Conservation (phyloP, 257 asterid genomes). For the Fraxinus cuspidata region DNA sequence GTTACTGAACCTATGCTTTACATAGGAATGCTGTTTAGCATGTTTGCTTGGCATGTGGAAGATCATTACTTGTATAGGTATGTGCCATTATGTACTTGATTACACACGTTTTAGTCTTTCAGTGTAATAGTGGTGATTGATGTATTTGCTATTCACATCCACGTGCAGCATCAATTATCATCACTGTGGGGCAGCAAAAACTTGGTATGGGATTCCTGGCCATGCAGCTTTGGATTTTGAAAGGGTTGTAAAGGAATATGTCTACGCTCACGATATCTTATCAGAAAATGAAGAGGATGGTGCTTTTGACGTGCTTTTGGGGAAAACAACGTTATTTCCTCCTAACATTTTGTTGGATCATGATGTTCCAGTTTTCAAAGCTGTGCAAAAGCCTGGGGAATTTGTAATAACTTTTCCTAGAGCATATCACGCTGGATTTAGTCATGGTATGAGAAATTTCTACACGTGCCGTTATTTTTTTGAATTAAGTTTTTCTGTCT, state of each 20-base stretch:
- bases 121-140: background rate
- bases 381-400: slow-evolving; percentile 96
- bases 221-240: slow-evolving; percentile 85
- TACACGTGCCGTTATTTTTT: background rate
- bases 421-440: slow-evolving; percentile 98
- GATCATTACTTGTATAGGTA: slow-evolving; percentile 97
- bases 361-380: slow-evolving; percentile 85
- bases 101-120: background rate
- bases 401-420: slow-evolving; percentile 88
- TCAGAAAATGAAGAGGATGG: slow-evolving; percentile 91
- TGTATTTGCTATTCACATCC: slow-evolving; percentile 15
- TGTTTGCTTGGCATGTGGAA: slow-evolving; percentile 99
- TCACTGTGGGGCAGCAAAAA: slow-evolving; percentile 98
- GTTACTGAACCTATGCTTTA: slow-evolving; percentile 99
- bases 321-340: slow-evolving; percentile 94
- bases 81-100: slow-evolving; percentile 8
- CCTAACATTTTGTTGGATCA: slow-evolving; percentile 80
- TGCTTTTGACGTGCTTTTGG: slow-evolving; percentile 92
- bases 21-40: slow-evolving; percentile 95
- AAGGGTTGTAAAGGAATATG: slow-evolving; percentile 78
- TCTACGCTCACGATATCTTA: slow-evolving; percentile 69
- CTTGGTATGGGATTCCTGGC: slow-evolving; percentile 99
- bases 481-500: background rate
- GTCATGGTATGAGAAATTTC: slow-evolving; percentile 68
- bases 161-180: slow-evolving; percentile 84